A percentile compares a stretch with the other conserved stretches of the same genome.
phyloP scores from a whole-genome alignment of 257 asterid species.

The Primulina huaijiensis region DNA sequence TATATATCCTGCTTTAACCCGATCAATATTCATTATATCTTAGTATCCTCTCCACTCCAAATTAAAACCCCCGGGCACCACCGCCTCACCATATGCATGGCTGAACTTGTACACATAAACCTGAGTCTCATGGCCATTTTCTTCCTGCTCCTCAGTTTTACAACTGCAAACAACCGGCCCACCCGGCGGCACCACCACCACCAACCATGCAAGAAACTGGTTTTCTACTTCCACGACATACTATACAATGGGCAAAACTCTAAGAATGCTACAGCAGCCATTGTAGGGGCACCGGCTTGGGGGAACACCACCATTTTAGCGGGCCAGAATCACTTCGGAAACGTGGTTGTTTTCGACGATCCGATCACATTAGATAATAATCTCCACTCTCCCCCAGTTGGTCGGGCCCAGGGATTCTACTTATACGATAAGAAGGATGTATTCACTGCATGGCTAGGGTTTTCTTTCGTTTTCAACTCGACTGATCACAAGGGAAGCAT shows the following conservation, averaged over 20 bases:
- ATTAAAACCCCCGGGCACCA: too few relatives aligned
- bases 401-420: conserved; percentile 79
- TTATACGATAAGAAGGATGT: conserved; percentile 46
- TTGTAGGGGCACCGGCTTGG: conserved; percentile 66
- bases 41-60: not conserved
- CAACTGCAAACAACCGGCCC: conserved; percentile 16
- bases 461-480: conserved; percentile 65
- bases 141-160: conserved; percentile 18
- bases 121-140: not conserved
- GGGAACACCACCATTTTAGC: conserved; percentile 55
- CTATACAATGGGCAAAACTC: conserved; percentile 62
- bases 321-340: conserved; percentile 43
- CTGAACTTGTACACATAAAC: not conserved
- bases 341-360: conserved; percentile 68
- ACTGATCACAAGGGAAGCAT: conserved; percentile 51
- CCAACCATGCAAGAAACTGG: conserved; percentile 53
- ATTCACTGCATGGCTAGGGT: conserved; percentile 65
- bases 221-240: conserved; percentile 71
- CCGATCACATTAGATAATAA: conserved; percentile 73
- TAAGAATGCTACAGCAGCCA: conserved; percentile 64
- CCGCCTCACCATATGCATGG: not conserved
- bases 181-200: conserved; percentile 11
- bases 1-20: not conserved
- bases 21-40: too few relatives aligned
- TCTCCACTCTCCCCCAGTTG: conserved; percentile 58